Conservation (phyloP, 495 filamentous ascomycete species). For the Neurospora sp. region DNA sequence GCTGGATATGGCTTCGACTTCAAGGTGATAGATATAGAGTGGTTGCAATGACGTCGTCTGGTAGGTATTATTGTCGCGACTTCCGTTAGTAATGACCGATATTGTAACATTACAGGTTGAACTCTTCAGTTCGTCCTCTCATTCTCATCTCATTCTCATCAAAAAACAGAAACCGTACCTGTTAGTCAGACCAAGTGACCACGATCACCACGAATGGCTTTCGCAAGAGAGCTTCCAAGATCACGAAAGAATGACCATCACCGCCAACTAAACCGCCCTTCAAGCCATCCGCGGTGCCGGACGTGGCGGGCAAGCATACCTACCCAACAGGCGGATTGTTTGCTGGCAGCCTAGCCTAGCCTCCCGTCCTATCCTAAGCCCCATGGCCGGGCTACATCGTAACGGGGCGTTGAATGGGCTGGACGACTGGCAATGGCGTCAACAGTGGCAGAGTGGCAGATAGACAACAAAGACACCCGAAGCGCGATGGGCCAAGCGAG, state of each 20-base stretch:
- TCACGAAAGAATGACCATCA: neutral
- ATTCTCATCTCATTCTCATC: no score
- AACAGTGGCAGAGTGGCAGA: neutral
- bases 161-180: no score
- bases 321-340: neutral
- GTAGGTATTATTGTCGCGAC: no score
- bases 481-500: neutral
- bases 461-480: neutral
- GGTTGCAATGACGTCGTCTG: neutral
- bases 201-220: no score
- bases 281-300: neutral
- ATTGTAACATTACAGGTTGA: neutral
- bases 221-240: neutral
- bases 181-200: no score
- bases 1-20: neutral
- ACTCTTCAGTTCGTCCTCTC: neutral
- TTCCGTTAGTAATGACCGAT: neutral
- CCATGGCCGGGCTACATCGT: neutral
- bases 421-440: neutral
- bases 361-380: neutral
- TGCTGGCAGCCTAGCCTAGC: neutral
- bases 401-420: neutral
- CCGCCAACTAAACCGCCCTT: neutral
- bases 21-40: neutral
- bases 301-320: neutral